Evolutionary conservation across 495 filamentous ascomycete species (phyloP).

Genomic region (Acidomyces sp.): DNA sequence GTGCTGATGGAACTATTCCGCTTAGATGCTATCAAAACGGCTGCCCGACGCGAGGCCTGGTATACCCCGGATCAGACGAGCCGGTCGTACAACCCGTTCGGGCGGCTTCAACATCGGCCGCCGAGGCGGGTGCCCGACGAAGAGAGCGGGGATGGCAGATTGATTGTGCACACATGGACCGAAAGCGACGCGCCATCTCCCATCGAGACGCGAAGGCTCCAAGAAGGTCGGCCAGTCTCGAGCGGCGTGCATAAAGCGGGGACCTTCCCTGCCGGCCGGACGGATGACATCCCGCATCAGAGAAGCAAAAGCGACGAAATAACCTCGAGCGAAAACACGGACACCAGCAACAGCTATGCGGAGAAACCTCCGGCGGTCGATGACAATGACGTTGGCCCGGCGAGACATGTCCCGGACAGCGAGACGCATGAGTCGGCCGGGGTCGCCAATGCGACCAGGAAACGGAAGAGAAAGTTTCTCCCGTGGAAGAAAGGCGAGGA

Average conservation of each 20-base stretch:
- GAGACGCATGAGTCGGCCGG: conserved; percentile 1
- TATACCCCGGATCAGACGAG: conserved; percentile 1
- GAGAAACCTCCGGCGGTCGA: conserved; percentile 3
- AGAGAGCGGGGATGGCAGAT: conserved; percentile 2
- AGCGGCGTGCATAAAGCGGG: conserved; percentile 5
- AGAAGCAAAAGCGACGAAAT: background rate
- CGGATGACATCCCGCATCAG: background rate
- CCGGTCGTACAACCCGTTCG: conserved; percentile 9
- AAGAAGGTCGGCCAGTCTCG: background rate
- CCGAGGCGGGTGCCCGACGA: conserved; percentile 1
- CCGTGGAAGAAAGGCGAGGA: conserved; percentile 9
- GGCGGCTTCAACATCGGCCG: background rate
- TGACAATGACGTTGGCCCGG: no score
- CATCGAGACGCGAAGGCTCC: conserved; percentile 2
- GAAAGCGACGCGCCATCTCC: conserved; percentile 17
- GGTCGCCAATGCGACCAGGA: conserved; percentile 4
- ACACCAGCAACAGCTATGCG: conserved; percentile 3
- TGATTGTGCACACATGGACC: background rate
- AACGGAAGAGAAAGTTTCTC: conserved; percentile 17
- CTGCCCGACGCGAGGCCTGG: conserved; percentile 13
- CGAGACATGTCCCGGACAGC: background rate
- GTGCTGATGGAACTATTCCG: conserved; percentile 9
- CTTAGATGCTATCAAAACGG: conserved; percentile 16
- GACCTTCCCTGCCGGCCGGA: conserved; percentile 7
- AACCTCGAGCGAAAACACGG: background rate